Evolutionary conservation across 495 filamentous ascomycete species (phyloP).

Genomic region (Zalerion maritima): DNA sequence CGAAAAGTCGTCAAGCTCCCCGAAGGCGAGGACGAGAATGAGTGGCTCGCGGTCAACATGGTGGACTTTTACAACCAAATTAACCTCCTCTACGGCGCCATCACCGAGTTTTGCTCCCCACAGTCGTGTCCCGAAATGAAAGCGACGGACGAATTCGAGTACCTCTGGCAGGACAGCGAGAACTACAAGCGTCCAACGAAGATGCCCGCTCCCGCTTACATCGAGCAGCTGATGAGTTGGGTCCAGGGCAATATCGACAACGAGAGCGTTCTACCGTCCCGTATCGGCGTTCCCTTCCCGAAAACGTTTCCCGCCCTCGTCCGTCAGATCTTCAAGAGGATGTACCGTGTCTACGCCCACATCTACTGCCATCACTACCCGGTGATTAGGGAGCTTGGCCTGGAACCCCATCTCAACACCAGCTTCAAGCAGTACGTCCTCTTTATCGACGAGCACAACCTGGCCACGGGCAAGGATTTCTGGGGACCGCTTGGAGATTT

Average conservation of each 20-base stretch:
- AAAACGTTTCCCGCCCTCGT: constrained; percentile 78
- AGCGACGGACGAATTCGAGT: constrained; percentile 98
- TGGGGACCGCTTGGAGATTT: constrained; percentile 95
- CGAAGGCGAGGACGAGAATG: constrained; percentile 91
- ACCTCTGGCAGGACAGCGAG: constrained; percentile 93
- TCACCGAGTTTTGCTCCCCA: constrained; percentile 97
- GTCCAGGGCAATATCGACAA: constrained; percentile 92
- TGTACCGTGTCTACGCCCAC: constrained; percentile 97
- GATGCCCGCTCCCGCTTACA: constrained; percentile 93
- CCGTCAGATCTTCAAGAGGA: constrained; percentile 91
- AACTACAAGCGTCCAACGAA: constrained; percentile 91
- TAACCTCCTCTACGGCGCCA: constrained; percentile 94
- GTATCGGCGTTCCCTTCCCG: constrained; percentile 90
- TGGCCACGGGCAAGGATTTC: constrained; percentile 88
- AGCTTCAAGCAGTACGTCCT: constrained; percentile 99
- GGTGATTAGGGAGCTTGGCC: constrained; percentile 82
- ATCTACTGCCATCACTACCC: constrained; percentile 99
- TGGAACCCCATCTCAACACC: constrained; percentile 96
- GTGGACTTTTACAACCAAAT: constrained; percentile 99
- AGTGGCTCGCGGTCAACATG: constrained; percentile 97
- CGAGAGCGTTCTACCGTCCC: constrained; percentile 82
- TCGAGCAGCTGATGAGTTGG: constrained; percentile 96
- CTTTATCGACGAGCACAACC: constrained; percentile 83
- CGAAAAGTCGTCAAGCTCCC: constrained; percentile 92
- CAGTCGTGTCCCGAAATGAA: constrained; percentile 98